Evolutionary conservation across 352 stramenopile genomes (phyloP).

Genomic region (Phytopythium cucurbitacearum): DNA sequence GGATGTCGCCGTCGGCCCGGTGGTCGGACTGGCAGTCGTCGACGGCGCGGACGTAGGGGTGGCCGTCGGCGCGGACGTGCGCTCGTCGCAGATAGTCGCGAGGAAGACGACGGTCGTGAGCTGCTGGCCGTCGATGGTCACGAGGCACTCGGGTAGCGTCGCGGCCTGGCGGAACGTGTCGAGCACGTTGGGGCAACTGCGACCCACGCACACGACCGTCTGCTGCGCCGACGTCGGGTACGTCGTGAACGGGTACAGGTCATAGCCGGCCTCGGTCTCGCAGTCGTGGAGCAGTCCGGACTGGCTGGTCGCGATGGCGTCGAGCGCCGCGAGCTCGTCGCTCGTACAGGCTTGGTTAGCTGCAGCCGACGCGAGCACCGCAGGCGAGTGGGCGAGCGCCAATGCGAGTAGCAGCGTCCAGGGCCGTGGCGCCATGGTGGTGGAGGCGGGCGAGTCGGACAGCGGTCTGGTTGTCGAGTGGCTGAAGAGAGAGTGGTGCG

Average conservation of each 20-base stretch:
- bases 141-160: conserved; percentile 16
- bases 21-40: background rate
- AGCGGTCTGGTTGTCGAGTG: background rate
- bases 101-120: conserved; percentile 19
- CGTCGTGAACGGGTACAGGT: conserved; percentile 21
- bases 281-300: conserved; percentile 18
- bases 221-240: conserved; percentile 18
- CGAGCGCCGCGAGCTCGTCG: conserved; percentile 10
- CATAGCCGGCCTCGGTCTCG: conserved; percentile 24
- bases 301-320: conserved; percentile 3
- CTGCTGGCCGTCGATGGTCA: conserved; percentile 10
- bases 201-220: conserved; percentile 21
- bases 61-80: background rate
- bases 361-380: background rate
- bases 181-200: conserved; percentile 24
- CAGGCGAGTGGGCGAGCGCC: conserved; percentile 2
- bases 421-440: background rate
- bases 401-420: conserved; percentile 3
- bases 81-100: conserved; percentile 13
- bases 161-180: conserved; percentile 9
- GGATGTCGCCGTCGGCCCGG: background rate
- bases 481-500: too few species aligned
- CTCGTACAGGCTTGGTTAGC: conserved; percentile 7
- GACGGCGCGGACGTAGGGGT: background rate
- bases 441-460: too few species aligned